phyloP scores from a whole-genome alignment of 371 early-diverging fungal species.

The Rhizopus microsporus region DNA sequence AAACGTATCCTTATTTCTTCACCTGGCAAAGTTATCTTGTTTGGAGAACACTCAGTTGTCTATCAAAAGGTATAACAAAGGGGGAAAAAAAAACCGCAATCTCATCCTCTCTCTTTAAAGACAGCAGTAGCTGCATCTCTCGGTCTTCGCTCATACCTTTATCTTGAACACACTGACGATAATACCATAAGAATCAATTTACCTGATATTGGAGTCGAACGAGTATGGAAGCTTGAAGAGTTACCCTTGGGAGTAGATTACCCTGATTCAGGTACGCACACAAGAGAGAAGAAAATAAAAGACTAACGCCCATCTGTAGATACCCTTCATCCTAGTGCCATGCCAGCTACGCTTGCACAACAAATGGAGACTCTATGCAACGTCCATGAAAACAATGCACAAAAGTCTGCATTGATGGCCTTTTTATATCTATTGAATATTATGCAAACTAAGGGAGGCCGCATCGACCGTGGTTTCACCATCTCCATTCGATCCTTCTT shows the following conservation, averaged over 20 bases:
- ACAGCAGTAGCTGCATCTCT: conserved; percentile 75
- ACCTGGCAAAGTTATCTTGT: conserved; percentile 96
- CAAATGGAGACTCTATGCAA: conserved; percentile 21
- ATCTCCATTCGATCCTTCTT: conserved; percentile 72
- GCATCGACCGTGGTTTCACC: conserved; percentile 48
- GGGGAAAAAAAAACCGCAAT: neutral
- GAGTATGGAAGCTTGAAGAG: conserved; percentile 40
- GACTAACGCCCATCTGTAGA: conserved; percentile 15
- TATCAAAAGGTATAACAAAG: conserved; percentile 81
- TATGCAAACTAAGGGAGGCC: conserved; percentile 23
- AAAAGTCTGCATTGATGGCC: conserved; percentile 40
- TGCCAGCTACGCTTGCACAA: conserved; percentile 29
- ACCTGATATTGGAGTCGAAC: conserved; percentile 55
- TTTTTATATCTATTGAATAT: conserved; percentile 46
- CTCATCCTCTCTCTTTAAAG: conserved; percentile 16
- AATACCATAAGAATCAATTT: conserved; percentile 40
- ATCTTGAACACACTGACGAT: conserved; percentile 50
- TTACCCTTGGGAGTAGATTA: conserved; percentile 28
- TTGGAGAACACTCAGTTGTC: conserved; percentile 98
- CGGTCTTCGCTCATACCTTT: conserved; percentile 66
- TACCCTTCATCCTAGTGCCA: conserved; percentile 39
- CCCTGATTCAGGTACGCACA: conserved; percentile 22
- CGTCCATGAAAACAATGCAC: conserved; percentile 14
- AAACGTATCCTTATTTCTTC: conserved; percentile 62
- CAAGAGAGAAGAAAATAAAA: neutral